A percentile compares a stretch with the other conserved stretches of the same genome.
Evolutionary conservation across 306 rosid genomes (phyloP).

Genomic region (Citrullus colocynthis): DNA sequence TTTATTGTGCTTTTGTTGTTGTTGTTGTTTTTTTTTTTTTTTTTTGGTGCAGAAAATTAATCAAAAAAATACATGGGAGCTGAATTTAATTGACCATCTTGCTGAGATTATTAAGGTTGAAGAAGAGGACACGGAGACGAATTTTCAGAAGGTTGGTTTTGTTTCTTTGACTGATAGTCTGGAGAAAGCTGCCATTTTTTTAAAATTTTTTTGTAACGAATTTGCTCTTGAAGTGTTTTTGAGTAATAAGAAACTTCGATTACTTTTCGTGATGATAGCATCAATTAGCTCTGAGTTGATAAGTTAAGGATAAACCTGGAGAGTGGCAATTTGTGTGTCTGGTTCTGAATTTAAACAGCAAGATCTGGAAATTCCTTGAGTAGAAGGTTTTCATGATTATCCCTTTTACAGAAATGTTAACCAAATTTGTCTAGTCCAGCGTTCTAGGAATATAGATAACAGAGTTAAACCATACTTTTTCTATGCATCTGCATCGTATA

Average conservation of each 20-base stretch:
- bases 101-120: slow-evolving; percentile 74
- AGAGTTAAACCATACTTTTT: not conserved
- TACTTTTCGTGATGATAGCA: not conserved
- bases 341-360: not conserved
- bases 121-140: slow-evolving; percentile 71
- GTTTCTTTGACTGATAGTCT: not conserved
- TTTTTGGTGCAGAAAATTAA: slow-evolving; percentile 70
- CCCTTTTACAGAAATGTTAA: not conserved
- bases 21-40: not conserved
- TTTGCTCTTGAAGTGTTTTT: not conserved
- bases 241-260: not conserved
- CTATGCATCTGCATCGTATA: not conserved
- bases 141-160: slow-evolving; percentile 70
- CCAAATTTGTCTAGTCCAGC: not conserved
- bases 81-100: slow-evolving; percentile 81
- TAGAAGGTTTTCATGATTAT: not conserved
- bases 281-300: not conserved
- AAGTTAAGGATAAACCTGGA: not conserved
- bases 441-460: not conserved
- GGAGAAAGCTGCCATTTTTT: not conserved
- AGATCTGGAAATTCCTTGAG: not conserved
- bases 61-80: slow-evolving; percentile 95
- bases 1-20: not conserved
- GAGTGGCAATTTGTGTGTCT: not conserved
- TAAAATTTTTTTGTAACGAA: not conserved